Conservation (phyloP, 148 eudicot genomes). For the Heliamphora exappendiculata region DNA sequence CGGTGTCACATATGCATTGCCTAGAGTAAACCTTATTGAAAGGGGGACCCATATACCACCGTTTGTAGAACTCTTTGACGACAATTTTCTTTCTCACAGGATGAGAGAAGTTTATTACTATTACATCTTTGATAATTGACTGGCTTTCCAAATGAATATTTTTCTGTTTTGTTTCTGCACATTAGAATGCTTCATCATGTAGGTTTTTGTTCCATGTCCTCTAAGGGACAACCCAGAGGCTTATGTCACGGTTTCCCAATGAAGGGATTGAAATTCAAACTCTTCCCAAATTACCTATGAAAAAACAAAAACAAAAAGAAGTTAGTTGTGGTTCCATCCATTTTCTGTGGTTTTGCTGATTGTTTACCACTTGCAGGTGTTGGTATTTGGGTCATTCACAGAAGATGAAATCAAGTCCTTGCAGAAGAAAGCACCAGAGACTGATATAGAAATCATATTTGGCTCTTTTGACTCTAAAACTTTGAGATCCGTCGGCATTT, state of each 20-base stretch:
- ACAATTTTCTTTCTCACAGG: neutral
- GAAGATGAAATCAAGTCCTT: conserved; percentile 38
- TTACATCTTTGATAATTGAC: neutral
- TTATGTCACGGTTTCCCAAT: too few species aligned
- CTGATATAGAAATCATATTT: conserved; percentile 41
- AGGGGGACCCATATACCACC: neutral
- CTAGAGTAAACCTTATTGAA: neutral
- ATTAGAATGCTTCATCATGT: neutral
- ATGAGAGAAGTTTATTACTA: neutral
- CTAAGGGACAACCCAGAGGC: too few species aligned
- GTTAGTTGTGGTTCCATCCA: neutral
- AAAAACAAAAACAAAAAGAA: neutral
- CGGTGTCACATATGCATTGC: neutral
- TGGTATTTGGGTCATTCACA: conserved; percentile 43
- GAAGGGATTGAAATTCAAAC: neutral
- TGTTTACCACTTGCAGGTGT: conserved; percentile 29
- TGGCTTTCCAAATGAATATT: neutral
- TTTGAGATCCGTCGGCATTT: conserved; percentile 35
- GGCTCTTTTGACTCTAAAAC: conserved; percentile 56
- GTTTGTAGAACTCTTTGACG: neutral
- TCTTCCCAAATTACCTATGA: neutral
- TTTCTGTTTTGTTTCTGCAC: neutral
- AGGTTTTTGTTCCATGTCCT: too few species aligned
- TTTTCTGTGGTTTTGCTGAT: neutral
- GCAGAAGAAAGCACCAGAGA: conserved; percentile 18